Conservation (phyloP, 495 filamentous ascomycete species). For the Penicillium subrubescens region DNA sequence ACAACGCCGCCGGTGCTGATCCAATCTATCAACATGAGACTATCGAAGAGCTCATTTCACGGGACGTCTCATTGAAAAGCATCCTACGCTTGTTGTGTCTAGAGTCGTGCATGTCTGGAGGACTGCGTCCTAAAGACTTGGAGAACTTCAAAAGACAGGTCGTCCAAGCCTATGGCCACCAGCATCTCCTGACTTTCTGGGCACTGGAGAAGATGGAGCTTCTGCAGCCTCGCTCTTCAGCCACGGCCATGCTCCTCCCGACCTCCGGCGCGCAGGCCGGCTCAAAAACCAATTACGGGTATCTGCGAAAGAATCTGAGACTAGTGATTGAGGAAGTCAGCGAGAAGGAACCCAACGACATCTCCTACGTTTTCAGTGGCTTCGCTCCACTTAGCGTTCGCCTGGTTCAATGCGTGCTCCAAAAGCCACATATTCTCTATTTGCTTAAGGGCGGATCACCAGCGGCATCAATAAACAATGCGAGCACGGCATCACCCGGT, state of each 20-base stretch:
- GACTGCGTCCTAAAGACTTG: conserved; percentile 81
- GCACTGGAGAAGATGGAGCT: conserved; percentile 89
- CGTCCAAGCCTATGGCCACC: conserved; percentile 90
- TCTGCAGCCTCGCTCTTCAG: conserved; percentile 69
- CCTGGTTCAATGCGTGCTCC: conserved; percentile 90
- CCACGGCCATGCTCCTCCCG: conserved; percentile 70
- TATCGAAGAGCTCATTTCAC: conserved; percentile 90
- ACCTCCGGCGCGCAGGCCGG: conserved; percentile 57
- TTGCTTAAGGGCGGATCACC: conserved; percentile 60
- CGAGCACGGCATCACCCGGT: conserved; percentile 68
- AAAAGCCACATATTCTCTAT: conserved; percentile 80
- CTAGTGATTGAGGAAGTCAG: conserved; percentile 97
- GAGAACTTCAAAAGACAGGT: conserved; percentile 88
- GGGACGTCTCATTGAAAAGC: conserved; percentile 73
- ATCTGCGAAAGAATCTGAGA: conserved; percentile 79
- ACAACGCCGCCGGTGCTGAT: conserved; percentile 88
- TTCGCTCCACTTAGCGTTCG: conserved; percentile 93
- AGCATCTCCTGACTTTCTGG: conserved; percentile 87
- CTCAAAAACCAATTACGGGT: conserved; percentile 85
- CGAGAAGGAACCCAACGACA: conserved; percentile 93
- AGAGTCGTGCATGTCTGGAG: conserved; percentile 86
- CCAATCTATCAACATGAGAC: conserved; percentile 83
- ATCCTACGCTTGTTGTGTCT: conserved; percentile 86
- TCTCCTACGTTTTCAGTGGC: conserved; percentile 95
- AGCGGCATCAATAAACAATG: conserved; percentile 47